Percentiles rank a stretch among this genome's conserved stretches.
Conservation (phyloP, 169 alveolate species). For the Pseudocohnilembus persalinus region DNA sequence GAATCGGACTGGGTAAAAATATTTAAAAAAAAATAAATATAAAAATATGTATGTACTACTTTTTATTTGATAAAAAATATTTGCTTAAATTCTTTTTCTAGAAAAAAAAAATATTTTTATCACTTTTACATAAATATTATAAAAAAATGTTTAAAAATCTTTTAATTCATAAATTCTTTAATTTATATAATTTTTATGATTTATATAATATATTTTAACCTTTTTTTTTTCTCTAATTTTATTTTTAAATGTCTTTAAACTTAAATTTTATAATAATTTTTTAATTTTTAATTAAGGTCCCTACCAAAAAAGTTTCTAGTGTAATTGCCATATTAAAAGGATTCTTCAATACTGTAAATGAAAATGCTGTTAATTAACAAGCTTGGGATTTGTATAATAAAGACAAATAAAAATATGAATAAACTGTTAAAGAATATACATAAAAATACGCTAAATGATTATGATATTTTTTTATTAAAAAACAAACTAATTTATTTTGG, state of each 20-base stretch:
- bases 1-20: background rate
- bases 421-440: background rate
- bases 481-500: no score
- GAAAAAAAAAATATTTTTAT: no score
- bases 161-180: background rate
- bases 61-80: no score
- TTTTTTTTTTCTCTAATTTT: background rate
- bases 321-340: background rate
- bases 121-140: no score
- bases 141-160: no score
- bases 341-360: background rate
- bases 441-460: background rate
- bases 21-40: no score
- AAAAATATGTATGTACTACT: no score
- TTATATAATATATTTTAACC: no score
- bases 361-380: background rate
- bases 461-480: background rate
- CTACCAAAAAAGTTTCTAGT: background rate
- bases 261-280: no score
- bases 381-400: background rate
- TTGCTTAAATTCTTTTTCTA: no score
- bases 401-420: background rate
- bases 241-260: background rate
- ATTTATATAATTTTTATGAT: no score
- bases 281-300: background rate